Percentiles rank a stretch among this genome's conserved stretches.
phyloP scores from a whole-genome alignment of 2,329 filamentous ascomycete species.

The Aspergillus pseudotamarii region DNA sequence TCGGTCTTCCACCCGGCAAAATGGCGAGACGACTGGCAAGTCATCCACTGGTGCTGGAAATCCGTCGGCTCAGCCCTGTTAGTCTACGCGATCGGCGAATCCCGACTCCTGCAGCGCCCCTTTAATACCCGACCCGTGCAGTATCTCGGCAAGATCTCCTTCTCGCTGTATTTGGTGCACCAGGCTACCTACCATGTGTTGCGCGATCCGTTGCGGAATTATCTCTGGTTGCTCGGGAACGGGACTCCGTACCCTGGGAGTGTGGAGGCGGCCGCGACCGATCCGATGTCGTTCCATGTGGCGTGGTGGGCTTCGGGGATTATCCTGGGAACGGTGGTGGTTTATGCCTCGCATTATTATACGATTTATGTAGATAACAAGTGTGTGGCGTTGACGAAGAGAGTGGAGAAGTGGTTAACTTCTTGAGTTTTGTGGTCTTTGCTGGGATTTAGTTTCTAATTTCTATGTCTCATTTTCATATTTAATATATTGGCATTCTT shows the following conservation, averaged over 20 bases:
- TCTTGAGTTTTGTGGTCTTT: neutral
- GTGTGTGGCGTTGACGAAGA: conserved; percentile 22
- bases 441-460: too few species aligned
- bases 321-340: conserved; percentile 15
- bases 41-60: conserved; percentile 26
- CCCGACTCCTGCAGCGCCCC: conserved; percentile 21
- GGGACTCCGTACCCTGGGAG: conserved; percentile 18
- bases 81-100: conserved; percentile 24
- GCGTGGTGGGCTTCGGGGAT: conserved; percentile 21
- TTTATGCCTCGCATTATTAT: conserved; percentile 19
- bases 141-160: conserved; percentile 35
- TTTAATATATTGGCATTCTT: too few species aligned
- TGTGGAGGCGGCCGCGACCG: conserved; percentile 10
- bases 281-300: conserved; percentile 18
- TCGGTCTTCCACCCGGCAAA: conserved; percentile 15
- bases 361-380: conserved; percentile 25
- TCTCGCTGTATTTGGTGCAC: conserved; percentile 35
- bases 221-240: conserved; percentile 17
- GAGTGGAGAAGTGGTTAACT: conserved; percentile 20
- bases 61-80: conserved; percentile 19
- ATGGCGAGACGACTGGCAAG: conserved; percentile 23
- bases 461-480: too few species aligned
- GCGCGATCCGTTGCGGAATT: conserved; percentile 18
- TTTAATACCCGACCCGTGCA: conserved; percentile 23
- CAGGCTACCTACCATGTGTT: conserved; percentile 23